Percentiles rank a stretch among this genome's conserved stretches.
These are phyloP conservation scores for Plasmodium ovale DNA, from an alignment of 169 alveolate genomes.

Conservation along the genomic window DNA sequence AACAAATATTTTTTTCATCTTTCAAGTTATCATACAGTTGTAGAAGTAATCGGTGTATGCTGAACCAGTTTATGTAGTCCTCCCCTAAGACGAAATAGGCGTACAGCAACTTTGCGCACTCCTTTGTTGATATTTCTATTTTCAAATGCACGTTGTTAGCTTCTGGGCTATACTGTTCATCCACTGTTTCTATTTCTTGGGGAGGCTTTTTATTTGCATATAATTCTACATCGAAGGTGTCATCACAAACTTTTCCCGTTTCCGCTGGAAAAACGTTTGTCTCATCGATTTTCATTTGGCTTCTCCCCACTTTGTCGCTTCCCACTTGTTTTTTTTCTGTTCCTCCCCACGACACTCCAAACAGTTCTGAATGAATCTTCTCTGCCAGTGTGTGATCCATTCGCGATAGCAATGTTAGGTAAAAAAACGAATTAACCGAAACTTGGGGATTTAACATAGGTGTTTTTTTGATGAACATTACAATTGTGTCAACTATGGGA, in stretches of 20 bases:
- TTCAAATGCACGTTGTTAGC: conserved; percentile 1
- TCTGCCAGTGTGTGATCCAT: conserved; percentile 3
- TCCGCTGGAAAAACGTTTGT: too few species aligned
- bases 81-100: conserved; percentile 45
- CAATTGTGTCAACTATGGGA: conserved; percentile 26
- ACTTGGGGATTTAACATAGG: conserved; percentile 15
- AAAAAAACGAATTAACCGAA: conserved; percentile 27
- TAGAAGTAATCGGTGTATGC: conserved; percentile 30
- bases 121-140: conserved; percentile 6
- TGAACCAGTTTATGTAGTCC: conserved; percentile 40
- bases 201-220: too few species aligned
- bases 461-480: conserved; percentile 5
- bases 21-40: conserved; percentile 12
- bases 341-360: neutral
- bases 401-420: conserved; percentile 24
- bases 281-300: neutral
- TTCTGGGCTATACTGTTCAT: too few species aligned
- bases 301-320: neutral
- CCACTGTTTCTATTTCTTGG: too few species aligned
- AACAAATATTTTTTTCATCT: conserved; percentile 1
- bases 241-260: too few species aligned
- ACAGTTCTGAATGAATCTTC: neutral
- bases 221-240: too few species aligned
- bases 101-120: conserved; percentile 30
- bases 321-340: neutral